phyloP scores from a whole-genome alignment of 176 grass and related monocot genomes.

The Carex myosuroides region DNA sequence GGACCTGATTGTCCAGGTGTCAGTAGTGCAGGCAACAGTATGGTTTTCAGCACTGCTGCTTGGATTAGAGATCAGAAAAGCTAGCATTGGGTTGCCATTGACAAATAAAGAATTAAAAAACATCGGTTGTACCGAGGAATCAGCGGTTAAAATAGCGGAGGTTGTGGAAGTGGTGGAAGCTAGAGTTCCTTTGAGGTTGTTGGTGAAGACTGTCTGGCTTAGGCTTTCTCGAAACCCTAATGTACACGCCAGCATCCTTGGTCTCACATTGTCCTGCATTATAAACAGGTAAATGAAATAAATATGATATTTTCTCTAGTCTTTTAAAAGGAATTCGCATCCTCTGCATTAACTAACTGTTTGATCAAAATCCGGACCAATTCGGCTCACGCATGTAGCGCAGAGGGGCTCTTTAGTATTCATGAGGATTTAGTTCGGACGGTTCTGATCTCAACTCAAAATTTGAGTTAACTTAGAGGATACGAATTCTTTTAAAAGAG shows the following conservation, averaged over 20 bases:
- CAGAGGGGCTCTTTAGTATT: too few relatives aligned
- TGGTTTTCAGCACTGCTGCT: conserved; percentile 51
- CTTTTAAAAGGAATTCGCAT: not conserved
- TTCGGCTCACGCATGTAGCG: too few relatives aligned
- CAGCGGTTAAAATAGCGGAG: conserved; percentile 15
- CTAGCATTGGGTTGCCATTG: not conserved
- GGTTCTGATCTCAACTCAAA: too few relatives aligned
- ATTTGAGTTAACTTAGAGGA: too few relatives aligned
- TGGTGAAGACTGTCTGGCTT: conserved; percentile 45
- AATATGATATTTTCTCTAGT: not conserved
- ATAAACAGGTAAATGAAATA: conserved; percentile 37
- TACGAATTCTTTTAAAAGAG: not conserved
- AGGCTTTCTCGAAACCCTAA: conserved; percentile 70
- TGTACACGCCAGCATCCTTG: conserved; percentile 58
- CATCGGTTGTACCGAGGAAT: not conserved
- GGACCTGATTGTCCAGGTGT: conserved; percentile 76
- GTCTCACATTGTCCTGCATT: conserved; percentile 47
- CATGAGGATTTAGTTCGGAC: too few relatives aligned
- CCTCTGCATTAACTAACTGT: too few relatives aligned
- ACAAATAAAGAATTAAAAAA: not conserved
- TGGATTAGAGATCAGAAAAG: conserved; percentile 60
- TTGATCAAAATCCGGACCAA: too few relatives aligned
- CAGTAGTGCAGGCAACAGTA: conserved; percentile 61
- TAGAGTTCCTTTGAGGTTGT: conserved; percentile 3
- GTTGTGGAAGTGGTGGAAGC: not conserved